phyloP scores from a whole-genome alignment of 2,329 filamentous ascomycete species.

The Cercospora zeina region DNA sequence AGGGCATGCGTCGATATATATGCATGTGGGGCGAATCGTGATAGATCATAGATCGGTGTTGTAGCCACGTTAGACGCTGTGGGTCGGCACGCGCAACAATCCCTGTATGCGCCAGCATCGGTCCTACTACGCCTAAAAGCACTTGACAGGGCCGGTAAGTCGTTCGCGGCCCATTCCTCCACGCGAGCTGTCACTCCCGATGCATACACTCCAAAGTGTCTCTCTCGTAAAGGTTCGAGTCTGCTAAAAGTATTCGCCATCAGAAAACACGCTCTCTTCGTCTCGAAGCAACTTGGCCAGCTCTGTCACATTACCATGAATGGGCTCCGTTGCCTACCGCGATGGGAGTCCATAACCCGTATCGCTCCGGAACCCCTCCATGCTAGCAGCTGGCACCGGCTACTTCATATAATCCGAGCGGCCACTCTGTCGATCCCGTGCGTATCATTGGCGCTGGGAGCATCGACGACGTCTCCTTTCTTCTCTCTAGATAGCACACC shows the following conservation, averaged over 20 bases:
- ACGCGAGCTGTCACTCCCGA: constrained; percentile 5
- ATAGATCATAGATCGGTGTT: background rate
- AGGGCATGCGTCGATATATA: background rate
- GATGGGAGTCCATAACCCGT: background rate
- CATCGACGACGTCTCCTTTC: background rate
- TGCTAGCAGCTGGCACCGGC: constrained; percentile 7
- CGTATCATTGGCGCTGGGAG: constrained; percentile 1
- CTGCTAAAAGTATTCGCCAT: background rate
- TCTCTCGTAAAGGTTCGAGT: background rate
- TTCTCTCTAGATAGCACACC: background rate
- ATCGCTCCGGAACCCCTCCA: background rate
- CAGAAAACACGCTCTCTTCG: background rate
- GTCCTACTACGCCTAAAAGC: background rate
- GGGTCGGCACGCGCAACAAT: background rate
- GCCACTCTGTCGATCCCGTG: background rate
- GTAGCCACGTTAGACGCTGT: background rate
- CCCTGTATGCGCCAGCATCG: background rate
- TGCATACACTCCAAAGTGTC: background rate
- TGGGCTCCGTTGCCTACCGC: background rate
- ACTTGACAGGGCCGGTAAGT: constrained; percentile 4
- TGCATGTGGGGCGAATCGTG: background rate
- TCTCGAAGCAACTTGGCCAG: background rate
- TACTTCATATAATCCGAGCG: background rate
- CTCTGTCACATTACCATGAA: background rate
- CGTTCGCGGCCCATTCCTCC: background rate